These are phyloP conservation scores for Mortierella sp. DNA, from an alignment of 371 early-diverging fungal genomes.

Conservation along the genomic window DNA sequence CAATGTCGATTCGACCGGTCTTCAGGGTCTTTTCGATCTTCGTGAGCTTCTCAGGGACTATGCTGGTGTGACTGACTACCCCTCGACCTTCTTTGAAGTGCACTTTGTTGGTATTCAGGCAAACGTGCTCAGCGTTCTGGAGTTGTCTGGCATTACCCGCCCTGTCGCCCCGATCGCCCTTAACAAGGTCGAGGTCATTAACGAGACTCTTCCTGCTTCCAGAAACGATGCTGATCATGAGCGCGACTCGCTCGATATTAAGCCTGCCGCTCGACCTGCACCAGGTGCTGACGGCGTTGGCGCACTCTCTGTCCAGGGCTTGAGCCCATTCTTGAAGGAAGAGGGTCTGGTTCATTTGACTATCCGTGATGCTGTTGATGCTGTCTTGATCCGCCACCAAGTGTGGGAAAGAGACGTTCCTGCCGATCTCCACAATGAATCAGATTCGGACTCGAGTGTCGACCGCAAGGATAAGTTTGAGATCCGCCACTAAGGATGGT, in stretches of 20 bases:
- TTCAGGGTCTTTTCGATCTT: slow-evolving; percentile 75
- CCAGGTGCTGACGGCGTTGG: slow-evolving; percentile 12
- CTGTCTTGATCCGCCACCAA: slow-evolving; percentile 32
- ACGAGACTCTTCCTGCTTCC: background rate
- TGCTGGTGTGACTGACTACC: slow-evolving; percentile 51
- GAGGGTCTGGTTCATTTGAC: slow-evolving; percentile 48
- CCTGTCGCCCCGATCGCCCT: slow-evolving; percentile 47
- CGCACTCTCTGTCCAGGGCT: slow-evolving; percentile 21
- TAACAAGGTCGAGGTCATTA: slow-evolving; percentile 33
- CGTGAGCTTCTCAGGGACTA: slow-evolving; percentile 63
- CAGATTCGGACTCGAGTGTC: slow-evolving; percentile 19
- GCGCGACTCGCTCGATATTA: slow-evolving; percentile 1
- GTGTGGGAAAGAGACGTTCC: slow-evolving; percentile 13
- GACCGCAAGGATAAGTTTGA: slow-evolving; percentile 34
- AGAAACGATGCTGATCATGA: background rate
- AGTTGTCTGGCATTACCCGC: slow-evolving; percentile 56
- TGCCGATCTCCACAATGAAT: slow-evolving; percentile 8
- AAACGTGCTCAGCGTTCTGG: slow-evolving; percentile 43
- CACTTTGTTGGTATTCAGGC: slow-evolving; percentile 53
- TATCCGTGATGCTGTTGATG: slow-evolving; percentile 44
- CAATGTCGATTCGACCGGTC: slow-evolving; percentile 81
- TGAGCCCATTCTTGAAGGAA: slow-evolving; percentile 48
- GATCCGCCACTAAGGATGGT: slow-evolving; percentile 17
- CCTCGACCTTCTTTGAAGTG: slow-evolving; percentile 38
- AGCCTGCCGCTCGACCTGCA: background rate